These are phyloP conservation scores for Aspergillus incahuasiensis DNA, from an alignment of 495 filamentous ascomycete species.

Conservation along the genomic window DNA sequence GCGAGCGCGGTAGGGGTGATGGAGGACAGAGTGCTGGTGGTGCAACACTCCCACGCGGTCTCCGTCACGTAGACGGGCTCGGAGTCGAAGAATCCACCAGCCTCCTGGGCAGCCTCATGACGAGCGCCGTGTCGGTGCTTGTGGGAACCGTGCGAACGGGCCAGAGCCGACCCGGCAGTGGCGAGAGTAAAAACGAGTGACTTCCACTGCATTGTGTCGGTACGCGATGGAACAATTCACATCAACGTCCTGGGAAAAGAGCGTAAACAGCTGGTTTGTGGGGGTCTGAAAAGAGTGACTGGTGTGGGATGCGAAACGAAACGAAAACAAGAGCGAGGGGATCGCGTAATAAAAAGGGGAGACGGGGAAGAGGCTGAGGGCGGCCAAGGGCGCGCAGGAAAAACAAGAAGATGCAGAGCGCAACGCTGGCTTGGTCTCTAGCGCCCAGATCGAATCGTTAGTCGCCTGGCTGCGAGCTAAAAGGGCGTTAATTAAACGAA, in stretches of 20 bases:
- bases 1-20: neutral
- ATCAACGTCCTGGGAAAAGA: slow-evolving; percentile 2
- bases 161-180: slow-evolving; percentile 21
- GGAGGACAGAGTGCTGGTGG: neutral
- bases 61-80: slow-evolving; percentile 26
- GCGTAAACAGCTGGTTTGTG: neutral
- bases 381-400: neutral
- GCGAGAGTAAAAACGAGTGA: slow-evolving; percentile 21
- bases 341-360: slow-evolving; percentile 5
- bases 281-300: slow-evolving; percentile 8
- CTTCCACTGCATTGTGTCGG: slow-evolving; percentile 27
- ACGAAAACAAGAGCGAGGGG: neutral
- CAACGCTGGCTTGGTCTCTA: neutral
- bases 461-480: slow-evolving; percentile 1
- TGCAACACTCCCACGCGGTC: slow-evolving; percentile 18
- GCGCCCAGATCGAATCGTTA: slow-evolving; percentile 10
- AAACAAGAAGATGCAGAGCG: neutral
- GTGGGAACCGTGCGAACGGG: slow-evolving; percentile 21
- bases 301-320: neutral
- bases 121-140: slow-evolving; percentile 19
- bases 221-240: slow-evolving; percentile 6
- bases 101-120: slow-evolving; percentile 10
- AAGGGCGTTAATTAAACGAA: slow-evolving; percentile 4
- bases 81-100: slow-evolving; percentile 15
- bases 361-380: slow-evolving; percentile 4